Base-by-base conservation (phyloP, 2,329 filamentous ascomycete species). In the Apiospora koreana region DNA sequence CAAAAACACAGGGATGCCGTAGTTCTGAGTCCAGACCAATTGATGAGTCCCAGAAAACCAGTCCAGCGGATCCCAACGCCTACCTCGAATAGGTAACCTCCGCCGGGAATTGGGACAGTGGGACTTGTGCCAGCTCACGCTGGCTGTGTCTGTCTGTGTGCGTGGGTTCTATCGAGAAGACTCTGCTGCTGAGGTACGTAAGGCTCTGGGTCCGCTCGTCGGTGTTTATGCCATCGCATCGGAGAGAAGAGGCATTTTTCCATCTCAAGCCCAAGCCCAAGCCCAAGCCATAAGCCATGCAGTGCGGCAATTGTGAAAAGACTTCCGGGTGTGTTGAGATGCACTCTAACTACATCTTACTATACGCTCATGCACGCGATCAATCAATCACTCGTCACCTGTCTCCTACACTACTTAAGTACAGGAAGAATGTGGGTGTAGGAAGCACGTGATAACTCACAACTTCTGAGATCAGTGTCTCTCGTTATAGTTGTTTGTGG, bases 201-300 rank as follows among this genome's bases (percentile, higher is more conserved):
- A 62, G 54, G 54, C 54, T 62, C 31, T 62, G 21, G 21, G 21
- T 6, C 21, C 31, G 25, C 28, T 38, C 54, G 31, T 62, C 54
- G 54, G 54, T 31, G 16, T 62, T 62, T n/a, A 62, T 62, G 31
- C 54, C 31, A 62, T 62, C 54, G 31, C 31, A 62, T 62, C 54
- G 31, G 54, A 62, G 18, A 38, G 31, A n/a, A 62, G 54, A 62
- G 54, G 8, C 31, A 9, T 35, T 23, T 62, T 62, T 35, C 16
- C 16, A 58, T 16, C 31, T 31, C 25, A 58, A 35, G 16, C 6
- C 25, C 28, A n/a, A 42, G 12, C 41, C 10, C 35, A 35, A 35
- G 35, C 8, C 8, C 12, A 42, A 43, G 41, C 41, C 41, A 43
- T 43, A 43, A 43, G 41, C 41, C 41, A 43, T n/a, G 43, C 21